Evolutionary conservation across 805 yeast species (phyloP).

Genomic region (Ogataea pilisensis): DNA sequence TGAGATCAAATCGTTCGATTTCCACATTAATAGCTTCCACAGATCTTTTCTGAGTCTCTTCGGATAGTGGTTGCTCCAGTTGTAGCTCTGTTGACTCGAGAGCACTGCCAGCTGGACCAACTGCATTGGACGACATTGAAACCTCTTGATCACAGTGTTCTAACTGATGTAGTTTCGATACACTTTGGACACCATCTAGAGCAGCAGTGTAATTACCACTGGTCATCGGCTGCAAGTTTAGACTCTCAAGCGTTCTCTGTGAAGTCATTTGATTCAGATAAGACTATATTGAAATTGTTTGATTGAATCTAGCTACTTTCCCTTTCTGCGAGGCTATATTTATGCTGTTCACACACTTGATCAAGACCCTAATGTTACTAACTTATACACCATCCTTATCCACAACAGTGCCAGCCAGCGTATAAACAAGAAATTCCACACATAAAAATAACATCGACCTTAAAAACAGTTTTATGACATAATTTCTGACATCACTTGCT

Average conservation of each 20-base stretch:
- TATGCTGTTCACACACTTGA: no score
- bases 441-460: no score
- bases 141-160: not conserved
- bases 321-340: no score
- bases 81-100: not conserved
- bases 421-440: no score
- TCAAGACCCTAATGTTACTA: no score
- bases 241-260: slow-evolving; percentile 20
- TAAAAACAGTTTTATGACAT: no score
- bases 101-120: not conserved
- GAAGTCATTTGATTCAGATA: slow-evolving; percentile 15
- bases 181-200: slow-evolving; percentile 21
- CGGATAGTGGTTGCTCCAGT: not conserved
- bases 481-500: no score
- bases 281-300: no score
- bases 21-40: slow-evolving; percentile 1
- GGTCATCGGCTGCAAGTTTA: slow-evolving; percentile 31
- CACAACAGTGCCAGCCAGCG: no score
- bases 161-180: not conserved
- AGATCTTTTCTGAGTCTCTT: not conserved
- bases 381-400: no score
- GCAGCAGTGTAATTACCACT: slow-evolving; percentile 31
- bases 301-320: no score
- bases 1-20: slow-evolving; percentile 7
- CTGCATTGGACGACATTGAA: slow-evolving; percentile 20